These are phyloP conservation scores for Scenedesmus sp. DNA, from an alignment of 163 green algal species.

Conservation along the genomic window DNA sequence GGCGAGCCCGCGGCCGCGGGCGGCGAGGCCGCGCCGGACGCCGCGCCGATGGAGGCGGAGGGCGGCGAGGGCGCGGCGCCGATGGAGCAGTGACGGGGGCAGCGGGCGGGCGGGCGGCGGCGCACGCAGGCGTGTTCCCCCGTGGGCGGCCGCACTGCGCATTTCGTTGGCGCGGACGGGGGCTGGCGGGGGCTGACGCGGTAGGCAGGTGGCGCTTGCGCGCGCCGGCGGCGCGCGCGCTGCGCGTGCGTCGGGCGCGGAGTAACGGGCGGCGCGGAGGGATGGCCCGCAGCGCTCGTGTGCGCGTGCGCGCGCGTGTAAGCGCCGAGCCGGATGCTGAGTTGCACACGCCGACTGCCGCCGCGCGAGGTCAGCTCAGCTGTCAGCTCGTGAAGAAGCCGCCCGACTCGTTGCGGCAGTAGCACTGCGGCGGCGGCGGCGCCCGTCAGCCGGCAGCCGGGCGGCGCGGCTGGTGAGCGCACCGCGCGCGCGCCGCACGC, in stretches of 20 bases:
- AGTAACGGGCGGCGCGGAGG: background rate
- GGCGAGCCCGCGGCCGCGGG: constrained; percentile 10
- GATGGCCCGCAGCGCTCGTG: too few species aligned
- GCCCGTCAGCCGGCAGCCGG: background rate
- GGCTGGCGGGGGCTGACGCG: background rate
- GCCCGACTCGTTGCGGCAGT: constrained; percentile 30
- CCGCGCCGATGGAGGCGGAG: constrained; percentile 26
- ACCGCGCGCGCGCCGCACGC: too few species aligned
- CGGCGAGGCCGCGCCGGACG: background rate
- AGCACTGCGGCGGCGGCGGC: constrained; percentile 3
- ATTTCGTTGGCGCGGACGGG: background rate
- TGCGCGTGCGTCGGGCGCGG: background rate
- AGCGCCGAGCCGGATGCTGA: background rate
- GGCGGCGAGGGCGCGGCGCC: constrained; percentile 16
- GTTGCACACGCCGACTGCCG: background rate
- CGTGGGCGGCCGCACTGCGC: background rate
- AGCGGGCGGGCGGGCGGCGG: background rate
- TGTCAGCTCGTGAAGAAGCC: constrained; percentile 23
- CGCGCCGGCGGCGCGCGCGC: background rate
- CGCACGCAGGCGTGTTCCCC: background rate
- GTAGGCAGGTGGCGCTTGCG: background rate
- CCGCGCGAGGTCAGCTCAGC: background rate
- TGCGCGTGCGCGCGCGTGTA: too few species aligned
- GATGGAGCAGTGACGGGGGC: background rate
- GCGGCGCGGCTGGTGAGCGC: background rate